These are phyloP conservation scores for Petunia hybrid DNA, from an alignment of 305 asterid species.

Conservation along the genomic window DNA sequence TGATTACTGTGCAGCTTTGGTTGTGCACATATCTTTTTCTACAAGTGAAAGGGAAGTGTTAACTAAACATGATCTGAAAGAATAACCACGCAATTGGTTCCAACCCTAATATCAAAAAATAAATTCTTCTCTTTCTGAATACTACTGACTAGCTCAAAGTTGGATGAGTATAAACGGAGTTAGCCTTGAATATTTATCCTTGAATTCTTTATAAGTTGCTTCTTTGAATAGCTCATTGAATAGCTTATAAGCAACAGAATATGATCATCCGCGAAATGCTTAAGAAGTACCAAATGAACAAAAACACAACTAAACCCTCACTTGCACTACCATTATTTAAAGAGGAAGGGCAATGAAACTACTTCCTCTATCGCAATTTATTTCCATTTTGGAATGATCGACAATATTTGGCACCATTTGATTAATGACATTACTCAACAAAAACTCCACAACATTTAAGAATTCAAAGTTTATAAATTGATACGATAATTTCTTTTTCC, in stretches of 20 bases:
- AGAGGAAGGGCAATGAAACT: not conserved
- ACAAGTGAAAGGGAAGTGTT: not conserved
- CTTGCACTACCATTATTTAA: not conserved
- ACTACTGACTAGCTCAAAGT: not conserved
- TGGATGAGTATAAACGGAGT: not conserved
- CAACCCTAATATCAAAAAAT: not conserved
- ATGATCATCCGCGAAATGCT: constrained; percentile 9
- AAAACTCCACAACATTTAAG: not conserved
- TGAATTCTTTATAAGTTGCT: not conserved
- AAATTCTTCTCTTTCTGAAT: not conserved
- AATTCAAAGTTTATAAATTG: not conserved
- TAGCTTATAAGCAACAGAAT: not conserved
- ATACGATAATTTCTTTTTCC: too few species aligned
- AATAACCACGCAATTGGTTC: not conserved
- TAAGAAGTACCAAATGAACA: not conserved
- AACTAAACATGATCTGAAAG: not conserved
- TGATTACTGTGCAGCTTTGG: constrained; percentile 1
- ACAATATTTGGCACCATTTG: not conserved
- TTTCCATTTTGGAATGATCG: not conserved
- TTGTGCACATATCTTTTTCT: not conserved
- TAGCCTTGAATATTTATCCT: not conserved
- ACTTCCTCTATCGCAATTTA: not conserved
- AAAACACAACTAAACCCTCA: not conserved
- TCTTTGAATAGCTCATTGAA: not conserved
- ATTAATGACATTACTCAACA: not conserved